Evolutionary conservation across 75 land plant genomes (phyloP).

Genomic region (Isoetes taiwanensis): DNA sequence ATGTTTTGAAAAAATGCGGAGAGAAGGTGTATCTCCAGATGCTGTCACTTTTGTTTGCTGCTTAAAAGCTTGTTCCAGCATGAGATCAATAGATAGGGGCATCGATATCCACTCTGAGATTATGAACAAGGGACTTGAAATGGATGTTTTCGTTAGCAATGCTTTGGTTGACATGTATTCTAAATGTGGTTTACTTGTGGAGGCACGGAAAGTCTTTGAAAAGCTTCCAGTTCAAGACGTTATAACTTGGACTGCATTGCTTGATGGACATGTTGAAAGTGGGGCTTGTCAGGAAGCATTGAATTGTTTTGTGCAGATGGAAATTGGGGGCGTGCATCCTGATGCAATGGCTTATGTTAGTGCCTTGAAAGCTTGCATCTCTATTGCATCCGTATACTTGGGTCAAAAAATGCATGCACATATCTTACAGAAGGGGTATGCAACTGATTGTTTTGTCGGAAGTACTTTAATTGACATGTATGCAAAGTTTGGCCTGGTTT

Average conservation of each 20-base stretch:
- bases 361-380: background rate
- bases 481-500: too few relatives aligned
- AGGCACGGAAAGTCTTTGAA: background rate
- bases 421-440: too few relatives aligned
- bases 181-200: background rate
- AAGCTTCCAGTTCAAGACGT: background rate
- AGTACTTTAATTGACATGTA: too few relatives aligned
- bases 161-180: background rate
- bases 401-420: too few relatives aligned
- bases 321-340: background rate
- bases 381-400: background rate
- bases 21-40: constrained; percentile 2
- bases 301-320: background rate
- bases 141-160: constrained; percentile 12
- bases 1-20: constrained; percentile 20
- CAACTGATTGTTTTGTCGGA: too few relatives aligned
- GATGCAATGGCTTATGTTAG: background rate
- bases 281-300: background rate
- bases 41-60: background rate
- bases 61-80: constrained; percentile 9
- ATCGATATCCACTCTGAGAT: constrained; percentile 20
- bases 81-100: constrained; percentile 27
- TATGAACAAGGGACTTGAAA: constrained; percentile 15
- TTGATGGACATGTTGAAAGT: background rate
- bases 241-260: background rate